Evolutionary conservation across 2,329 filamentous ascomycete species (phyloP), one percentile per base, ranked within the genome.

Genomic region (Venturia effusa): DNA sequence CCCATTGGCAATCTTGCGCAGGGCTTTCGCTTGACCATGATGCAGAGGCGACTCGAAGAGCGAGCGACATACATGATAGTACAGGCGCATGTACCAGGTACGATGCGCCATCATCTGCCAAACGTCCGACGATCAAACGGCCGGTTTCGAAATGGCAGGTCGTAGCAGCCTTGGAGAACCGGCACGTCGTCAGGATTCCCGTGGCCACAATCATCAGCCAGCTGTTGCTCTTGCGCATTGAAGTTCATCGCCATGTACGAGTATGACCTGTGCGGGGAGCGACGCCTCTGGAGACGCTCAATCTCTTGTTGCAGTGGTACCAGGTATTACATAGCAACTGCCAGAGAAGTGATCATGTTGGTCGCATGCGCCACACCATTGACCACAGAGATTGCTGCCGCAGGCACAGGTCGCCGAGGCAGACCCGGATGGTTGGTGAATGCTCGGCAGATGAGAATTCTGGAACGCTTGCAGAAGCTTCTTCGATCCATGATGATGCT

Each of bases 391-490:
- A 54, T 17, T 54, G 48, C 7, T 45, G 37, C 37, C 37, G 3
- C n/a, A 4, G 19, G n/a, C n/a, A 10, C 2, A 45, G 15, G 43
- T 45, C 48, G 45, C 11, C 7, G 19, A 24, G 10, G 22, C 45
- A 43, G 45, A 17, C 11, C 24, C 24, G 10, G 11, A 54, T 39
- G 10, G 1, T 32, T 32, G 48, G 24, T 48, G 43, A 48, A 22
- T 48, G 43, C 43, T 48, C 57, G 15, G 32, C 19, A n/a, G 7
- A 39, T 15, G 8, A 10, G 10, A 11, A 30, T n/a, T 60, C 57
- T 60, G 57, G 57, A 60, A 60, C 57, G 40, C 34, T n/a, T 39
- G 40, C 57, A 60, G 57, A 41, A 41, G 59, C 37, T 32, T 59
- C 22, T 59, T 13, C 54, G n/a, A 3, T 32, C 24, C 27, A 32